Percentiles rank a stretch among this genome's conserved stretches.
Evolutionary conservation across 2,329 filamentous ascomycete species (phyloP).

Genomic region (Penicillium palitans): DNA sequence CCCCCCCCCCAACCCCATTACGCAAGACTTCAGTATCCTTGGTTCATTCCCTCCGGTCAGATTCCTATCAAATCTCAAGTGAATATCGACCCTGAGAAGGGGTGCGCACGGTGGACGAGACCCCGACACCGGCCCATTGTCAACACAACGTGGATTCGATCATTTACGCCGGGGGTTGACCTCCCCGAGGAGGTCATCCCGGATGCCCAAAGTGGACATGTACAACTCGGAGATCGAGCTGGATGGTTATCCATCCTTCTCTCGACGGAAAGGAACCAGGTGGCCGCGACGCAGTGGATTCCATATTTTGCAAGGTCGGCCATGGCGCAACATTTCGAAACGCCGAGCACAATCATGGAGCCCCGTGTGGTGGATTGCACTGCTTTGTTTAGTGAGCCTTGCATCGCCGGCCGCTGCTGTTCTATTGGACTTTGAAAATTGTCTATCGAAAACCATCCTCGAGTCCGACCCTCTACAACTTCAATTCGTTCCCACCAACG

Average conservation of each 20-base stretch:
- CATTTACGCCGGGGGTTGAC: slow-evolving; percentile 40
- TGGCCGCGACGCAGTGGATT: slow-evolving; percentile 12
- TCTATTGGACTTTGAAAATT: slow-evolving; percentile 79
- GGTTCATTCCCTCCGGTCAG: neutral
- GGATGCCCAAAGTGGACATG: slow-evolving; percentile 34
- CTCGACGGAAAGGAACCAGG: slow-evolving; percentile 5
- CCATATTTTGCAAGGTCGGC: slow-evolving; percentile 15
- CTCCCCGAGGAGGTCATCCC: slow-evolving; percentile 45
- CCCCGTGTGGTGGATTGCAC: slow-evolving; percentile 17
- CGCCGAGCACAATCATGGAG: slow-evolving; percentile 15
- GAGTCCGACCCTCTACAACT: slow-evolving; percentile 62
- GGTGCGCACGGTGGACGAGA: slow-evolving; percentile 1
- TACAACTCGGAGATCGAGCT: slow-evolving; percentile 24
- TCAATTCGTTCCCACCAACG: slow-evolving; percentile 75
- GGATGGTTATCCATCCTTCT: slow-evolving; percentile 8
- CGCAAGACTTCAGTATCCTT: neutral
- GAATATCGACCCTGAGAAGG: slow-evolving; percentile 6
- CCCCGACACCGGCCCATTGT: slow-evolving; percentile 13
- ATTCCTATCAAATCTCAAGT: neutral
- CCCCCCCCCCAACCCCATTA: neutral
- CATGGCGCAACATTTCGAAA: slow-evolving; percentile 27
- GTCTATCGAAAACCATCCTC: slow-evolving; percentile 62
- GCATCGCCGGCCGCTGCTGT: slow-evolving; percentile 60
- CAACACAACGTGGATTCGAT: slow-evolving; percentile 41
- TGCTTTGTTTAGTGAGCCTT: slow-evolving; percentile 26